These are phyloP conservation scores for Trichoderma cornu-damae DNA, from an alignment of 2,329 filamentous ascomycete genomes.

Conservation along the genomic window DNA sequence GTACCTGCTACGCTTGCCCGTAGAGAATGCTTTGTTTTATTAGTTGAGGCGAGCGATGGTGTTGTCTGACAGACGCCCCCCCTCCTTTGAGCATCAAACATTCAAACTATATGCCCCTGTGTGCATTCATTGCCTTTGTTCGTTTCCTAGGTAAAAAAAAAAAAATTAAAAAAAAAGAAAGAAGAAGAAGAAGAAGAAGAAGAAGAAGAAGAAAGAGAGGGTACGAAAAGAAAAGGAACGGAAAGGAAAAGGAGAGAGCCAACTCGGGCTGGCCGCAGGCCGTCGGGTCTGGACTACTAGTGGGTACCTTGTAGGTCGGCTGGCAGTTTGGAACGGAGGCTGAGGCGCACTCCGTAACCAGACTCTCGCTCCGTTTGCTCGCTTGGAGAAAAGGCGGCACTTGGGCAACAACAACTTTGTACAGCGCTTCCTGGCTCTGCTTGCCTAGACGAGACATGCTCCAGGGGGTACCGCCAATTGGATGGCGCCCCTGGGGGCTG, in stretches of 20 bases:
- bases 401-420: slow-evolving; percentile 13
- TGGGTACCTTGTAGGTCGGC: too few species aligned
- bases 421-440: slow-evolving; percentile 10
- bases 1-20: slow-evolving; percentile 4
- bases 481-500: slow-evolving; percentile 15
- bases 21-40: neutral
- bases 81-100: too few species aligned
- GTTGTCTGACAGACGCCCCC: too few species aligned
- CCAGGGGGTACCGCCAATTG: slow-evolving; percentile 17
- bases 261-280: neutral
- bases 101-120: too few species aligned
- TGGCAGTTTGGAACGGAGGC: neutral
- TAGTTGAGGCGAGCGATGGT: neutral
- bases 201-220: neutral
- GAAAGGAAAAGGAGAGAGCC: neutral
- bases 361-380: slow-evolving; percentile 5
- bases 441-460: slow-evolving; percentile 19
- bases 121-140: too few species aligned
- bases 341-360: slow-evolving; percentile 6
- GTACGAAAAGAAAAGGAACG: neutral
- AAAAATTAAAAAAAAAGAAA: neutral
- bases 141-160: too few species aligned
- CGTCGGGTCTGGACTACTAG: neutral
- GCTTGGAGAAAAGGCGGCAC: slow-evolving; percentile 11
- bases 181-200: neutral